These are phyloP conservation scores for Talaromyces adpressus DNA, from an alignment of 495 filamentous ascomycete species.

Conservation along the genomic window DNA sequence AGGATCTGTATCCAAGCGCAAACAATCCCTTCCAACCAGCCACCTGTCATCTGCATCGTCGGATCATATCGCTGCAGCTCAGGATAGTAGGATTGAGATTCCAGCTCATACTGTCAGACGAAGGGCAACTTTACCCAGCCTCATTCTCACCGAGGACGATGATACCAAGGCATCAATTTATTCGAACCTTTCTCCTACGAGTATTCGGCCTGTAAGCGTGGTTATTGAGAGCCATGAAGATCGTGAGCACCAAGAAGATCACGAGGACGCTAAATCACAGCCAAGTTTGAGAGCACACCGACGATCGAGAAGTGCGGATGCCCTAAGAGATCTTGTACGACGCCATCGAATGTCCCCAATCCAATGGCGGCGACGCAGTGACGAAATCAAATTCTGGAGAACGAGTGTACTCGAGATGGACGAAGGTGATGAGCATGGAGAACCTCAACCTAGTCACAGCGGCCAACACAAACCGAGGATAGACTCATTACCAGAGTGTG, in stretches of 20 bases:
- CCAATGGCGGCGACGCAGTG: conserved; percentile 26
- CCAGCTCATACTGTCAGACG: conserved; percentile 14
- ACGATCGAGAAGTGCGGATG: conserved; percentile 25
- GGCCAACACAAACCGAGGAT: neutral
- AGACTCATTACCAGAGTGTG: neutral
- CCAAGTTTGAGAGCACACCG: conserved; percentile 16
- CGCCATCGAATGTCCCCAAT: conserved; percentile 28
- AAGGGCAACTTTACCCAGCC: conserved; percentile 37
- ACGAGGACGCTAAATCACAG: conserved; percentile 6
- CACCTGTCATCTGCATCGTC: conserved; percentile 21
- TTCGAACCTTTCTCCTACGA: conserved; percentile 21
- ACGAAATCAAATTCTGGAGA: conserved; percentile 23
- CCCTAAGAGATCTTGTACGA: conserved; percentile 14
- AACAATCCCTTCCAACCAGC: conserved; percentile 11
- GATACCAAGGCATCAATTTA: conserved; percentile 23
- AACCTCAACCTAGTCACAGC: neutral
- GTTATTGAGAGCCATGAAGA: neutral
- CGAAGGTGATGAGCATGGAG: neutral
- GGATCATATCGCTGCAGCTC: conserved; percentile 13
- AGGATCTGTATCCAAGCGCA: neutral
- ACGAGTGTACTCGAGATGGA: conserved; percentile 17
- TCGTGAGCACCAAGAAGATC: neutral
- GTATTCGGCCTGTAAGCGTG: conserved; percentile 9
- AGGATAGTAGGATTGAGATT: neutral
- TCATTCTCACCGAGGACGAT: conserved; percentile 37